A percentile compares a stretch with the other conserved stretches of the same genome.
phyloP scores from a whole-genome alignment of 106 monocot genomes.

The Allium sativum region DNA sequence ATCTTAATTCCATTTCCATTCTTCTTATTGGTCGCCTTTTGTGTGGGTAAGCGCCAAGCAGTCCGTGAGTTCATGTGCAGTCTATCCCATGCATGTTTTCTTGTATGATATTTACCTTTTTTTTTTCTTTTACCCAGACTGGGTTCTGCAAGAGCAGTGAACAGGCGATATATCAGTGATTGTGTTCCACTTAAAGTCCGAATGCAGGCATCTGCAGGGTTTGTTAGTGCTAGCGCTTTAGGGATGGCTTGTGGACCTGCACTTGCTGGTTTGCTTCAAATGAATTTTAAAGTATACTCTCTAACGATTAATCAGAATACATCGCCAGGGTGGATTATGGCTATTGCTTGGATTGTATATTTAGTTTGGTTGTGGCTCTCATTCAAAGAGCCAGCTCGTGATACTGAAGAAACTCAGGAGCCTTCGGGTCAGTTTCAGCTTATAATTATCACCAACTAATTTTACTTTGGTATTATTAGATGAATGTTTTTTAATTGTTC shows the following conservation, averaged over 20 bases:
- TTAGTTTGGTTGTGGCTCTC: conserved; percentile 32
- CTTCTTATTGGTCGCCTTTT: conserved; percentile 78
- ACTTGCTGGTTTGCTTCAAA: conserved; percentile 37
- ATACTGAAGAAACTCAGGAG: conserved; percentile 8
- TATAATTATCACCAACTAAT: neutral
- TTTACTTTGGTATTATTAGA: too few relatives aligned
- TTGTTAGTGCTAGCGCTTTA: conserved; percentile 49
- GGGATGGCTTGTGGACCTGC: conserved; percentile 48
- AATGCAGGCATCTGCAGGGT: conserved; percentile 41
- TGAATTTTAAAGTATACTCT: conserved; percentile 22
- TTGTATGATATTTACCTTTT: neutral
- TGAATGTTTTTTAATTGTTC: too few relatives aligned
- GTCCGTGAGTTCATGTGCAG: neutral
- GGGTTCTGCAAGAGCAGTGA: conserved; percentile 46
- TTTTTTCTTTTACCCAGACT: conserved; percentile 13
- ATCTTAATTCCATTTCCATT: conserved; percentile 53
- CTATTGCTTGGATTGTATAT: conserved; percentile 29
- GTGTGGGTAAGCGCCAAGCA: conserved; percentile 58
- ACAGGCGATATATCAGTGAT: conserved; percentile 41
- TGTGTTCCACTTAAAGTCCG: conserved; percentile 36
- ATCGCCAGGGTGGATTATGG: conserved; percentile 41
- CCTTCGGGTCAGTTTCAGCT: conserved; percentile 16
- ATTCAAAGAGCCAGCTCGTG: conserved; percentile 31
- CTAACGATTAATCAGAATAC: conserved; percentile 31
- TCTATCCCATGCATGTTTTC: neutral